Base-by-base conservation (phyloP, 2,329 filamentous ascomycete genomes). In the Rutstroemia sp. region DNA sequence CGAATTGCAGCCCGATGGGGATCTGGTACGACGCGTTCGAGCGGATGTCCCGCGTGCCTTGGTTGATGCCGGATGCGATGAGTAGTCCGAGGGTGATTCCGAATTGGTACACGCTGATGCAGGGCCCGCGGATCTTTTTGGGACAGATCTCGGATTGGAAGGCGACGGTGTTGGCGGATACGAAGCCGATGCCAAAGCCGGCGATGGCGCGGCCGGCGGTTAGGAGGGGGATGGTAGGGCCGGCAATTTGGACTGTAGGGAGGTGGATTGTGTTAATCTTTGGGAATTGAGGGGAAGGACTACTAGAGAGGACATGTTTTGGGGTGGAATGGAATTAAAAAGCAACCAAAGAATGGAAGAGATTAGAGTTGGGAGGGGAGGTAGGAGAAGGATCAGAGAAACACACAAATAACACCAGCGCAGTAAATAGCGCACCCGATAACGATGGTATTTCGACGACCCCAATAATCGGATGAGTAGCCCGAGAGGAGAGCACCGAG, bases 101-200 rank as follows among this genome's bases (percentile, higher is more conserved):
- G 77, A 91, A 91, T 71, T 92, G 88, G 75, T 92, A 92, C 5
- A 80, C 86, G 4, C 86, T 82, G 14, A 92, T 87, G 50, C 91
- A 79, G 51, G 86, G 83, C 68, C 88, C 88, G 67, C 88, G 82
- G 62, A 92, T 85, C 70, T 86, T 87, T 71, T 80, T 81, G 52
- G 87, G 85, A 59, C 74, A 72, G 45, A 64, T 65, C 65, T 76
- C 57, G 62, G 64, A 90, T 88, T 94, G 92, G 80, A 94, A 92
- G 56, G 90, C 77, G 69, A 91, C 88, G 71, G 91, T 83, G 67
- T 90, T 83, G 66, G 88, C 86, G 12, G 86, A 90, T 63, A 88
- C 87, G 70, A 90, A 90, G 67, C 88, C 88, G 65, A 91, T 87
- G 77, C 88, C 88, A 52, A 90, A 70, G 69, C 88, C 88, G 52